A percentile compares a stretch with the other conserved stretches of the same genome.
These are phyloP conservation scores for Monascus purpureus DNA, from an alignment of 495 filamentous ascomycete species.

Conservation along the genomic window DNA sequence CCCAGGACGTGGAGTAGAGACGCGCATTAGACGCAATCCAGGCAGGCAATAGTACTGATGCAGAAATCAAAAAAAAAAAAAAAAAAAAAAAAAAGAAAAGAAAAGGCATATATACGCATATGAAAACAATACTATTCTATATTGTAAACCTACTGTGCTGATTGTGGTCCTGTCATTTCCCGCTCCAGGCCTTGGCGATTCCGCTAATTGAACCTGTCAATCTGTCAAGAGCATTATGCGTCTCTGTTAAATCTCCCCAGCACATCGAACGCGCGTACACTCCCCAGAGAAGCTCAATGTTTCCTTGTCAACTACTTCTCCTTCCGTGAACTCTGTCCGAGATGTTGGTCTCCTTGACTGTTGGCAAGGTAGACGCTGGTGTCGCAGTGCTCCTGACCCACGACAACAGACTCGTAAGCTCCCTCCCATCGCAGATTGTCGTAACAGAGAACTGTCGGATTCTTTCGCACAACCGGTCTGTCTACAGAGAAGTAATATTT, in stretches of 20 bases:
- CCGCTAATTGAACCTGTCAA: slow-evolving; percentile 18
- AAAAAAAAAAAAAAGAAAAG: neutral
- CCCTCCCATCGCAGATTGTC: slow-evolving; percentile 7
- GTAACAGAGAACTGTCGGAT: slow-evolving; percentile 4
- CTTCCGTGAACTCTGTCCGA: too few species aligned
- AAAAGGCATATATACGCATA: neutral
- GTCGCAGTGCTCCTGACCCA: slow-evolving; percentile 93
- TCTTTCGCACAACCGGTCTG: too few species aligned
- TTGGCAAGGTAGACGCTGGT: slow-evolving; percentile 97
- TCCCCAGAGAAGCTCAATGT: too few species aligned
- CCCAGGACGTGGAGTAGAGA: too few species aligned
- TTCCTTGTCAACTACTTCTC: too few species aligned
- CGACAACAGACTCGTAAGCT: slow-evolving; percentile 84
- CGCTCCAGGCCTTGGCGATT: slow-evolving; percentile 11
- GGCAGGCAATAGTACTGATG: too few species aligned
- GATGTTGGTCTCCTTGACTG: slow-evolving; percentile 95
- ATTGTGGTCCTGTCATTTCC: neutral
- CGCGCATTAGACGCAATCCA: too few species aligned
- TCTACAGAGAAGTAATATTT: too few species aligned
- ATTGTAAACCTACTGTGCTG: neutral
- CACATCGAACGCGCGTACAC: too few species aligned
- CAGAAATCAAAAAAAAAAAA: too few species aligned
- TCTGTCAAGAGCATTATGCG: neutral
- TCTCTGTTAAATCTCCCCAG: neutral
- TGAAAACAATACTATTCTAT: neutral